Conservation (phyloP, 2,329 filamentous ascomycete species). For the Colletotrichum musicola region DNA sequence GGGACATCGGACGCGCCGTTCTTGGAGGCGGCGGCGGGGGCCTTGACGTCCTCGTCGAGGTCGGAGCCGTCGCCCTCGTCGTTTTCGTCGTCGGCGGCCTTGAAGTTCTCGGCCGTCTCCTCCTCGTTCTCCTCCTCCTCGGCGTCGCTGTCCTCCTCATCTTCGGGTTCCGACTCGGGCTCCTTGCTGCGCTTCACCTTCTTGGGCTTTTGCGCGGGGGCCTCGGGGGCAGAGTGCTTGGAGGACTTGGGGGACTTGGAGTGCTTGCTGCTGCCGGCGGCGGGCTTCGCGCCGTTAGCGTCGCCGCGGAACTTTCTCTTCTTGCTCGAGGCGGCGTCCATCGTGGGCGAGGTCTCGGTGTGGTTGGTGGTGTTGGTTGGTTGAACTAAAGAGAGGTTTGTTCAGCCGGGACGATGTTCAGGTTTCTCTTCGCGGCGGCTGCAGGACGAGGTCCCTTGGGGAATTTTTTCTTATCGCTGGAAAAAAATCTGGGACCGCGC, state of each 20-base stretch:
- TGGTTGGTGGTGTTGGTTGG: slow-evolving; percentile 36
- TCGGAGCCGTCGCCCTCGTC: slow-evolving; percentile 43
- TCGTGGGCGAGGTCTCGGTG: background rate
- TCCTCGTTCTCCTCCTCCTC: slow-evolving; percentile 48
- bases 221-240: slow-evolving; percentile 38
- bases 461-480: slow-evolving; percentile 39
- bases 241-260: slow-evolving; percentile 43
- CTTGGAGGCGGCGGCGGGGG: slow-evolving; percentile 21
- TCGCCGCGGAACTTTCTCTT: slow-evolving; percentile 58
- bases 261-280: slow-evolving; percentile 45
- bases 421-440: background rate
- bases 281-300: slow-evolving; percentile 44
- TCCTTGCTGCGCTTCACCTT: slow-evolving; percentile 55
- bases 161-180: slow-evolving; percentile 44
- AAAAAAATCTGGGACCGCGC: slow-evolving; percentile 23
- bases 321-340: slow-evolving; percentile 50
- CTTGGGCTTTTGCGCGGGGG: slow-evolving; percentile 54
- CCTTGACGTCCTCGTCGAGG: slow-evolving; percentile 42
- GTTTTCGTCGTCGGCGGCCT: slow-evolving; percentile 42
- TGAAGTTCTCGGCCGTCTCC: slow-evolving; percentile 43
- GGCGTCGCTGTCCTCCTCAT: slow-evolving; percentile 44
- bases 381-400: background rate
- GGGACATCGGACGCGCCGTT: slow-evolving; percentile 48
- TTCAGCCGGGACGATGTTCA: background rate
- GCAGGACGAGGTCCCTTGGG: slow-evolving; percentile 10